Conservation (phyloP, 2,329 filamentous ascomycete genomes). For the Verticillium isaacii region DNA sequence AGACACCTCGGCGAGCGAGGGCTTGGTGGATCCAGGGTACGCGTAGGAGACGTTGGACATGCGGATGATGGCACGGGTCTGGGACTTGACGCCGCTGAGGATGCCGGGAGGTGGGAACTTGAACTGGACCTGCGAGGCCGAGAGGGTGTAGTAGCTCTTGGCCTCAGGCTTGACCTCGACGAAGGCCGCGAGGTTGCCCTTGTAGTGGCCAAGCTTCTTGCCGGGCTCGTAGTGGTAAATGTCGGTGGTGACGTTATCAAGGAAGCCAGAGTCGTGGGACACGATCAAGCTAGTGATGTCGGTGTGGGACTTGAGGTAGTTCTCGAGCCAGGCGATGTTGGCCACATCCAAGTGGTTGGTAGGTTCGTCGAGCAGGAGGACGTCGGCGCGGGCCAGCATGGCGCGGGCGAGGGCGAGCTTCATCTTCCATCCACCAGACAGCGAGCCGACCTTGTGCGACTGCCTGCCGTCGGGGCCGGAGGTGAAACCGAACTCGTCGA, state of each 20-base stretch:
- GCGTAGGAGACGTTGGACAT: constrained; percentile 90
- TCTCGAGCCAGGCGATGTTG: constrained; percentile 93
- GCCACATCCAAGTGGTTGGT: constrained; percentile 97
- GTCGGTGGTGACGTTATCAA: constrained; percentile 96
- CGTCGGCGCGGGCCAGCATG: constrained; percentile 96
- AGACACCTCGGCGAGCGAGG: constrained; percentile 82
- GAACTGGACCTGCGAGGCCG: constrained; percentile 84
- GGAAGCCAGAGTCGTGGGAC: constrained; percentile 95
- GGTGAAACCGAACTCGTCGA: constrained; percentile 92
- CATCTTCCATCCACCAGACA: constrained; percentile 99
- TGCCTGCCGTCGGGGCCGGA: constrained; percentile 85
- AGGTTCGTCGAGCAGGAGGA: constrained; percentile 93
- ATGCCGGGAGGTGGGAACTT: constrained; percentile 97
- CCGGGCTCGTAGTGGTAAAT: constrained; percentile 96
- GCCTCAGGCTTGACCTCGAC: constrained; percentile 88
- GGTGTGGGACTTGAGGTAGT: constrained; percentile 91
- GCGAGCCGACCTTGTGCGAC: constrained; percentile 81
- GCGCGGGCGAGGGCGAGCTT: constrained; percentile 93
- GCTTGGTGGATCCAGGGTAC: constrained; percentile 87
- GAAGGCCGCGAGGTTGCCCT: constrained; percentile 77
- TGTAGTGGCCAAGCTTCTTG: constrained; percentile 90
- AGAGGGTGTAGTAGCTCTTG: constrained; percentile 97
- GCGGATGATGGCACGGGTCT: constrained; percentile 87
- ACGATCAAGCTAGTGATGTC: constrained; percentile 98
- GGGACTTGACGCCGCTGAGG: constrained; percentile 88